Base-by-base conservation (phyloP, 192 early-diverging fungal genomes). In the Backusella circina region DNA sequence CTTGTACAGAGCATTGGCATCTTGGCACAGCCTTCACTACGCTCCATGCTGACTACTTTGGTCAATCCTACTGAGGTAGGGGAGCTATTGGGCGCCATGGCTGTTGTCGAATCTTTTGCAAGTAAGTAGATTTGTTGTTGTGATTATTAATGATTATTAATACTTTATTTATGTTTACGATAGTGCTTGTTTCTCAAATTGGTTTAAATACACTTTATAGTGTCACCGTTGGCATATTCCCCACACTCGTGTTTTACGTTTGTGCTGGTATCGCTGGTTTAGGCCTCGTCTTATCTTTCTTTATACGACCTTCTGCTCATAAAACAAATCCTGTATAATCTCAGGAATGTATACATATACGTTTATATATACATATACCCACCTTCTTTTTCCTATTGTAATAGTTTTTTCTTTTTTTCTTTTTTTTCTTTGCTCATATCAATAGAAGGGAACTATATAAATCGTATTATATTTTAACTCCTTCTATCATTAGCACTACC, bases 61-160 rank as follows among this genome's bases (percentile, higher is more conserved):
- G 86, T 89, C 12, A 57, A 77, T 5, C 80, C 86, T 2, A 75
- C 78, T 18, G 73, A 89, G 78, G 75, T 85, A 41, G 88, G 86
- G 1, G 82, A 87, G 33, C 69, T 82, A 21, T 66, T 89, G 15
- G 88, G 88, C 0, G 84, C 88, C 28, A 33, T 87, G 12, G 67
- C 80, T 28, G 79, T 84, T 28, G 16, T 87, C 23, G 88, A 89
- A 31, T 75, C 86, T 26, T 70, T 86, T 37, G 70, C 81, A 12
- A 77, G 85, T 21, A 75, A 75, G 66, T 75, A 13, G 26, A 0
- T 21, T n/a, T 21, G 26, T 38, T 18, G 12, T 26, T n/a, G 3
- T 33, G 41, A 50, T 5, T 13, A 71, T 26, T 31, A 50, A 71
- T 39, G 26, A 38, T 21, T n/a, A 23, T 8, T 68, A 68, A 33